Conservation (phyloP, 202 grass and related monocot species). For the Cymbopogon flexuosus region DNA sequence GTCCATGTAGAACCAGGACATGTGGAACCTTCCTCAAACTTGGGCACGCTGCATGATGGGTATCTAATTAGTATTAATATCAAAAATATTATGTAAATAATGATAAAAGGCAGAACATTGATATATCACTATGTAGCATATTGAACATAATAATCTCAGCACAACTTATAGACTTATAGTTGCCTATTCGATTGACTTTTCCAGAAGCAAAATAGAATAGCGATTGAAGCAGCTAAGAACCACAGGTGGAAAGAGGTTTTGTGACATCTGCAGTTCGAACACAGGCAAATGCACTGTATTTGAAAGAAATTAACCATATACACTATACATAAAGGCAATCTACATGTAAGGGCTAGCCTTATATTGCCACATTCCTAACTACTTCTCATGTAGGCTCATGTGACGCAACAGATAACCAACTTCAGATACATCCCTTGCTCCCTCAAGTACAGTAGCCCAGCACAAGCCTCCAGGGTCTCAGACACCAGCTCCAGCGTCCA, state of each 20-base stretch:
- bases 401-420: not conserved
- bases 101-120: not conserved
- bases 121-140: conserved; percentile 3
- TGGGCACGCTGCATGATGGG: conserved; percentile 58
- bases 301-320: not conserved
- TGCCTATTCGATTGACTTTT: not conserved
- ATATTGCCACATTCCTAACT: not conserved
- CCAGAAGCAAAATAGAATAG: not conserved
- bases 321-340: not conserved
- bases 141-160: not conserved
- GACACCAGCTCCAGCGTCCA: not conserved
- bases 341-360: not conserved
- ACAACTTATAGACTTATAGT: not conserved
- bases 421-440: not conserved
- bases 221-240: not conserved
- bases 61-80: not conserved
- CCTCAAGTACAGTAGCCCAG: not conserved
- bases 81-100: conserved; percentile 9
- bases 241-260: not conserved
- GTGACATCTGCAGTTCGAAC: not conserved
- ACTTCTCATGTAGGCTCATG: not conserved
- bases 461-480: not conserved
- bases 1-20: conserved; percentile 84
- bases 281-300: not conserved
- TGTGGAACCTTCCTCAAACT: conserved; percentile 71